phyloP scores from a whole-genome alignment of 495 filamentous ascomycete genomes.

The Ramalina intermedia region DNA sequence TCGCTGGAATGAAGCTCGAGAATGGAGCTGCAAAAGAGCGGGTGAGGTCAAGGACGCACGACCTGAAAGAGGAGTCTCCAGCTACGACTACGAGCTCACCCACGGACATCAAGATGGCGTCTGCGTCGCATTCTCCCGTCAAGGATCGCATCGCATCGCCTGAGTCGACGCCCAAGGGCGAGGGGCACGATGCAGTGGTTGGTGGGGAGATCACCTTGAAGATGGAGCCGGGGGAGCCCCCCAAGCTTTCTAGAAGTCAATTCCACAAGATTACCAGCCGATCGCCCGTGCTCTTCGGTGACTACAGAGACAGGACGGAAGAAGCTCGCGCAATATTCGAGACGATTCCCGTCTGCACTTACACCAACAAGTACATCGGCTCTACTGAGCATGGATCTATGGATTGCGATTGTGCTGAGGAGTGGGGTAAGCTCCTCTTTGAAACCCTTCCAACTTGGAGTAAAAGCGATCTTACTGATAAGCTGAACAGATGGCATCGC shows the following conservation, averaged over 20 bases:
- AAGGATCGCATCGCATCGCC: slow-evolving; percentile 21
- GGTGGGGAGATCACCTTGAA: slow-evolving; percentile 48
- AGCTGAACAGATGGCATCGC: slow-evolving; percentile 40
- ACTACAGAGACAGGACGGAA: slow-evolving; percentile 57
- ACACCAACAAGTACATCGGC: slow-evolving; percentile 78
- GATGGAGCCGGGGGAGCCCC: slow-evolving; percentile 50
- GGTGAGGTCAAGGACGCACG: slow-evolving; percentile 1
- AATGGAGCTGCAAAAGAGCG: slow-evolving; percentile 3
- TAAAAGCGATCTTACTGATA: slow-evolving; percentile 7
- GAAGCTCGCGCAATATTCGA: slow-evolving; percentile 68
- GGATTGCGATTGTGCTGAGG: slow-evolving; percentile 89
- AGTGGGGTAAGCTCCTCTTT: slow-evolving; percentile 67
- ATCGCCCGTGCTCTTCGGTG: slow-evolving; percentile 47
- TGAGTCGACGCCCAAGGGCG: slow-evolving; percentile 24
- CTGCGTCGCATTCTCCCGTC: slow-evolving; percentile 26
- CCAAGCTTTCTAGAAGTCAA: slow-evolving; percentile 59
- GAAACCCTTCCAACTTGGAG: neutral
- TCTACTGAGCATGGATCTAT: slow-evolving; percentile 72
- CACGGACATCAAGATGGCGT: slow-evolving; percentile 13
- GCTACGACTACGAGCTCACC: slow-evolving; percentile 14
- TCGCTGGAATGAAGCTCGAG: slow-evolving; percentile 12
- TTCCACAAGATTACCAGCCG: slow-evolving; percentile 53
- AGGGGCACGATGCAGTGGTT: slow-evolving; percentile 31
- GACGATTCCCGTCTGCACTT: slow-evolving; percentile 67
- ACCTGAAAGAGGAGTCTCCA: slow-evolving; percentile 7